Evolutionary conservation across 257 asterid genomes (phyloP), one percentile per base, ranked within the genome.

Genomic region (Nicotiana tomentosiformis): DNA sequence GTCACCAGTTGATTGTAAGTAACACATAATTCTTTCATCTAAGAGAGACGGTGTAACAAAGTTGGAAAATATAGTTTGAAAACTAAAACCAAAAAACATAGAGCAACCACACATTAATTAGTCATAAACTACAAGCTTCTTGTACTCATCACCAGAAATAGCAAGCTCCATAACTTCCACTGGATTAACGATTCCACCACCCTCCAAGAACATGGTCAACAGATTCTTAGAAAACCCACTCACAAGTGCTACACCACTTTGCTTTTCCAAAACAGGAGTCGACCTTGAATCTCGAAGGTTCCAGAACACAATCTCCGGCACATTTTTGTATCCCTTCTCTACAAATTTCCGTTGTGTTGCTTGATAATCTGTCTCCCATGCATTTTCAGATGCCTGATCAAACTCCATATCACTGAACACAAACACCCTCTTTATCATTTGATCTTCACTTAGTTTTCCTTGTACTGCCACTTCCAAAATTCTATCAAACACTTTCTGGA

Each of bases 281-380:
- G 94, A 84, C 37, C 78, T 69, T 0, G 96, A 92, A 69, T 84
- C 77, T 35, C 91, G 82, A 7, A 92, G 91, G 87, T 92, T 92
- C 94, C 96, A 92, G 77, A 92, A 92, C 84, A 90, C 94, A 11
- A 90, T 87, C 78, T 92, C 93, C 0, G 94, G 93, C 79, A 90
- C 92, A 17, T 77, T 86, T 76, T 61, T 12, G 49, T 83, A 90
- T 4, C 93, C 96, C 62, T 83, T 87, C 83, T 85, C 91, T 84
- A 72, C 53, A 58, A 86, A 92, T 61, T 90, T 92, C 78, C 92
- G 87, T 83, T 87, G 87, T 29, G 88, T 90, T 55, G 83, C 90
- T 80, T 86, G 86, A 83, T 89, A 89, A 85, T 91, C 93, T 0
- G 90, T 91, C 88, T 91, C 95, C 95, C 92, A 88, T 7, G 87